Percentiles rank a stretch among this genome's conserved stretches.
Evolutionary conservation across 2,329 filamentous ascomycete genomes (phyloP).

Genomic region (Chrysoporthe puriensis): DNA sequence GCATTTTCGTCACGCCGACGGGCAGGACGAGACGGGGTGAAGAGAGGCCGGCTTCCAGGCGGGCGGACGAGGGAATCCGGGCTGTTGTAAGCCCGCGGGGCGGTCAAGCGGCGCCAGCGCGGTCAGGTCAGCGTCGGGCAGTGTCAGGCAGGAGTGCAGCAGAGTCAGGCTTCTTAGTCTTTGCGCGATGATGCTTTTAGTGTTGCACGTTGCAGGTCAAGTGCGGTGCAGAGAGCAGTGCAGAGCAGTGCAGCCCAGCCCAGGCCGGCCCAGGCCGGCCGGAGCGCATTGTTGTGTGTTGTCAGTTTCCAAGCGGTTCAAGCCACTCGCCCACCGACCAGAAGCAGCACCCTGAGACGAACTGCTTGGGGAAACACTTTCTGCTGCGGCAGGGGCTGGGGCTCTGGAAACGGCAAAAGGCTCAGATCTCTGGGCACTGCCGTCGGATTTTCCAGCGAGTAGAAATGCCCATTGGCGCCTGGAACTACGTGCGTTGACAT

Average conservation of each 20-base stretch:
- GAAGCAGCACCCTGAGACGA: slow-evolving; percentile 10
- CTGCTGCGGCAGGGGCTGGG: slow-evolving; percentile 4
- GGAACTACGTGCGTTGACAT: slow-evolving; percentile 21
- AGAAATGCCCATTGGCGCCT: slow-evolving; percentile 27
- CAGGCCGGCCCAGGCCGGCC: slow-evolving; percentile 1
- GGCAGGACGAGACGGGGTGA: background rate
- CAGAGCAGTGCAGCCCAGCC: slow-evolving; percentile 2
- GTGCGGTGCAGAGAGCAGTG: background rate
- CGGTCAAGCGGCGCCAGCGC: slow-evolving; percentile 7
- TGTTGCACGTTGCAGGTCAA: slow-evolving; percentile 38
- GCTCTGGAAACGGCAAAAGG: slow-evolving; percentile 21
- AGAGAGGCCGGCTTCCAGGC: background rate
- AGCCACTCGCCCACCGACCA: background rate
- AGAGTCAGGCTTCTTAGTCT: slow-evolving; percentile 43
- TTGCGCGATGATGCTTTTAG: slow-evolving; percentile 45
- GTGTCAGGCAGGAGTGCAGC: slow-evolving; percentile 53
- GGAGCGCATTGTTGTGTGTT: background rate
- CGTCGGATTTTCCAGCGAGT: slow-evolving; percentile 27
- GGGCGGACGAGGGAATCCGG: background rate
- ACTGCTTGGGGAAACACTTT: slow-evolving; percentile 16
- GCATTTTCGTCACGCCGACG: background rate
- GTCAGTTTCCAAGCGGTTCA: slow-evolving; percentile 1
- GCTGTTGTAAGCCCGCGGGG: background rate
- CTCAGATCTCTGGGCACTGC: background rate
- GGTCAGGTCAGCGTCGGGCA: slow-evolving; percentile 28